Conservation (phyloP, 768 basidiomycete genomes). For the Auricularia auricula-judae region DNA sequence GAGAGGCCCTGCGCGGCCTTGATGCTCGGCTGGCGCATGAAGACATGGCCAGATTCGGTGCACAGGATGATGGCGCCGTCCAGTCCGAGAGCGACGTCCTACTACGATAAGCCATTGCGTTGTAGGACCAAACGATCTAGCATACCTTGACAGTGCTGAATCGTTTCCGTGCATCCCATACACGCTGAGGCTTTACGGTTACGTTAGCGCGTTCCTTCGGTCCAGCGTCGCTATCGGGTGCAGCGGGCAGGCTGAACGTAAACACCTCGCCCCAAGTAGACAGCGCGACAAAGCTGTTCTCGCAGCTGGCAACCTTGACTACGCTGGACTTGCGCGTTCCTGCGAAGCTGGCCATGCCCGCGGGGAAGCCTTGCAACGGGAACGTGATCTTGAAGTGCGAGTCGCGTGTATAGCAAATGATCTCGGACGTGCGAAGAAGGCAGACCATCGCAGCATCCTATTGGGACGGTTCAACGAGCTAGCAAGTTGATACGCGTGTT, state of each 20-base stretch:
- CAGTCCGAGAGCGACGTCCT: slow-evolving; percentile 82
- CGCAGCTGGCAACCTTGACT: slow-evolving; percentile 67
- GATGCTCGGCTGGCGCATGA: slow-evolving; percentile 54
- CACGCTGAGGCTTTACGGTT: slow-evolving; percentile 68
- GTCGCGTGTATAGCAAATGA: slow-evolving; percentile 75
- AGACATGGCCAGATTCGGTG: slow-evolving; percentile 92
- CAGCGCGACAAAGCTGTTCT: slow-evolving; percentile 72
- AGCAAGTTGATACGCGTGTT: too few relatives aligned
- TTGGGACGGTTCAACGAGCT: too few relatives aligned
- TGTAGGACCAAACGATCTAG: slow-evolving; percentile 5
- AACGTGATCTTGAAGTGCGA: slow-evolving; percentile 70
- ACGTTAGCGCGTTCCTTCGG: slow-evolving; percentile 22
- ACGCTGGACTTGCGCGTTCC: slow-evolving; percentile 74
- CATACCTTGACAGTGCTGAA: slow-evolving; percentile 69
- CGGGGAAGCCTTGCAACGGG: slow-evolving; percentile 64
- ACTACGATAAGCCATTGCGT: not conserved
- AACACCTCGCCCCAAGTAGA: slow-evolving; percentile 87
- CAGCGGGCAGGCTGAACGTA: slow-evolving; percentile 44
- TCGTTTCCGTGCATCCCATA: slow-evolving; percentile 82
- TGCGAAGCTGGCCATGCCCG: slow-evolving; percentile 61
- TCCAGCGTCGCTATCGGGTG: slow-evolving; percentile 13
- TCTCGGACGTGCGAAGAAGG: slow-evolving; percentile 68
- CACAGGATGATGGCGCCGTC: slow-evolving; percentile 87
- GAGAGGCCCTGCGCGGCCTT: not conserved
- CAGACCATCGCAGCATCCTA: slow-evolving; percentile 79